Evolutionary conservation across 1,284 basidiomycete genomes (phyloP).

Genomic region (Hymenochaete sp.): DNA sequence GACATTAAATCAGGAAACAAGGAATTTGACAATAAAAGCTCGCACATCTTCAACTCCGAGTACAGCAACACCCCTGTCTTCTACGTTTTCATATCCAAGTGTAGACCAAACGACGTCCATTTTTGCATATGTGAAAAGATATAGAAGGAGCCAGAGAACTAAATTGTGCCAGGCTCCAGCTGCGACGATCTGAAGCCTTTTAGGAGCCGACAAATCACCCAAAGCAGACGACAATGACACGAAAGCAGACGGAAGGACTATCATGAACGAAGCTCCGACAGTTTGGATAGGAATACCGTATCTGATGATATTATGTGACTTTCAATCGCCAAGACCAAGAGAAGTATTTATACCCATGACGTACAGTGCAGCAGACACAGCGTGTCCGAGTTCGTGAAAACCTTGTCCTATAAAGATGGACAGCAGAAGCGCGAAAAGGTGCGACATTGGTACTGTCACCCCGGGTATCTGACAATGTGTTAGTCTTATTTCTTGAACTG

Average conservation of each 20-base stretch:
- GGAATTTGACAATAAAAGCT: conserved; percentile 1
- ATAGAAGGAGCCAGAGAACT: conserved; percentile 35
- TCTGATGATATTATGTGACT: conserved; percentile 25
- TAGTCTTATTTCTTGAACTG: conserved; percentile 1
- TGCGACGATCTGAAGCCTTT: conserved; percentile 47
- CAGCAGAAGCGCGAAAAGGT: conserved; percentile 52
- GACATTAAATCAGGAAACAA: not conserved
- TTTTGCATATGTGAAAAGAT: conserved; percentile 25
- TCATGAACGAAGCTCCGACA: conserved; percentile 45
- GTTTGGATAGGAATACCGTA: conserved; percentile 47
- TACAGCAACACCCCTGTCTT: conserved; percentile 41
- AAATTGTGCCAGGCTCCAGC: conserved; percentile 69
- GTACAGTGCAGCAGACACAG: conserved; percentile 55
- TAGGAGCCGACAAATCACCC: conserved; percentile 31
- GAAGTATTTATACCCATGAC: conserved; percentile 23
- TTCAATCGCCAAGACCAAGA: conserved; percentile 7
- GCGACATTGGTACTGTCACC: conserved; percentile 57
- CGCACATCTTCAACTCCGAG: conserved; percentile 40
- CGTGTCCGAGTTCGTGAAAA: conserved; percentile 66
- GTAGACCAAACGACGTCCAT: conserved; percentile 27
- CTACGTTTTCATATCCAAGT: conserved; percentile 44
- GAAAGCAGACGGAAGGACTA: conserved; percentile 63
- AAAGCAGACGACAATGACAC: conserved; percentile 42
- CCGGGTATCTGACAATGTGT: conserved; percentile 55
- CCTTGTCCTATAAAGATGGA: conserved; percentile 51